Conservation (phyloP, 2,329 filamentous ascomycete genomes). For the Trichophyton schoenleinii region DNA sequence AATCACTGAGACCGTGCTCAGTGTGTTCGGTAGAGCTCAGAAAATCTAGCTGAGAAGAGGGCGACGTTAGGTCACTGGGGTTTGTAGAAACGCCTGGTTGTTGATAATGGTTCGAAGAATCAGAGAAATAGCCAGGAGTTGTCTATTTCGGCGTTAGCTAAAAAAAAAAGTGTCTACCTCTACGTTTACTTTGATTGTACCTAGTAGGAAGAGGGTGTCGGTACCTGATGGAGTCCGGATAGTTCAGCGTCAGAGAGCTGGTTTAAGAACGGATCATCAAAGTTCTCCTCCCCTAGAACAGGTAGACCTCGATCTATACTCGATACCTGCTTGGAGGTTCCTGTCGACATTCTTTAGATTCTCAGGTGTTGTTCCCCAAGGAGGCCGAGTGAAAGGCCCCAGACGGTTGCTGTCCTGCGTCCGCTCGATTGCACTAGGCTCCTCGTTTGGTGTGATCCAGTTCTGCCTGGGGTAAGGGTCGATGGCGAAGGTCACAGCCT, state of each 20-base stretch:
- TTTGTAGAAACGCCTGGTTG: background rate
- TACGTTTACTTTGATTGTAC: background rate
- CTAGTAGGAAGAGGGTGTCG: no score
- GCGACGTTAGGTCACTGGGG: conserved; percentile 10
- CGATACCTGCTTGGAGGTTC: background rate
- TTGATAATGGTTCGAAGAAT: background rate
- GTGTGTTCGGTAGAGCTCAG: conserved; percentile 21
- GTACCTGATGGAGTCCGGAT: conserved; percentile 3
- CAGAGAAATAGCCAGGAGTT: background rate
- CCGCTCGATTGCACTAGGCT: background rate
- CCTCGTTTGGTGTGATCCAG: background rate
- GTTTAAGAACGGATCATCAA: conserved; percentile 7
- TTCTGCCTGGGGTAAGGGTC: background rate
- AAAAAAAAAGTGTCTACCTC: background rate
- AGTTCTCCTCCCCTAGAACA: conserved; percentile 6
- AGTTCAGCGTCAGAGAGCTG: background rate
- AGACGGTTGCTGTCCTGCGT: background rate
- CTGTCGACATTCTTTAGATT: background rate
- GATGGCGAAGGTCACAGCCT: background rate
- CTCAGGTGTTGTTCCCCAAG: background rate
- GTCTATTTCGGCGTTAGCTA: background rate
- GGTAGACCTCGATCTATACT: background rate
- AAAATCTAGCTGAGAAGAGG: conserved; percentile 19
- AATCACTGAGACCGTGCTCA: conserved; percentile 14
- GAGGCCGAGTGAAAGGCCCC: background rate